Evolutionary conservation across 1,284 basidiomycete genomes (phyloP).

Genomic region (Inonotus obliquus): DNA sequence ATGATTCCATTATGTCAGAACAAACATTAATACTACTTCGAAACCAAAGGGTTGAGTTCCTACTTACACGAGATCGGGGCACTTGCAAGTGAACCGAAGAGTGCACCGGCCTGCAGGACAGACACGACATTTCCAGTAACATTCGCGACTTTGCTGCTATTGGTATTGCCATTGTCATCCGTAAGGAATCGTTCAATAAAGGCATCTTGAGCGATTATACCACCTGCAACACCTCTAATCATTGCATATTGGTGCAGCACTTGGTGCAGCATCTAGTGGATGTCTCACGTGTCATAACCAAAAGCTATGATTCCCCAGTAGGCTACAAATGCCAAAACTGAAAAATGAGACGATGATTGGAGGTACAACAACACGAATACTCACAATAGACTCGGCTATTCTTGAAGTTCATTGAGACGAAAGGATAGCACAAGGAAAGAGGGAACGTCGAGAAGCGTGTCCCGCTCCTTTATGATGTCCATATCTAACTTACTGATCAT

Average conservation of each 20-base stretch:
- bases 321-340: slow-evolving; percentile 66
- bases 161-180: slow-evolving; percentile 34
- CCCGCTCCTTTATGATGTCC: too few relatives aligned
- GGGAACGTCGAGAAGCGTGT: too few relatives aligned
- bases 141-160: slow-evolving; percentile 34
- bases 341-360: neutral
- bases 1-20: neutral
- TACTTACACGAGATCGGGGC: slow-evolving; percentile 58
- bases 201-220: slow-evolving; percentile 56
- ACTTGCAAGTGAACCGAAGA: slow-evolving; percentile 70
- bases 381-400: slow-evolving; percentile 59
- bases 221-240: slow-evolving; percentile 51
- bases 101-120: slow-evolving; percentile 75
- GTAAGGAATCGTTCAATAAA: slow-evolving; percentile 61
- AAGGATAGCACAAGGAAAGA: too few relatives aligned
- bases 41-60: neutral
- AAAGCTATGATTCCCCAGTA: slow-evolving; percentile 80
- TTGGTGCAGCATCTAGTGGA: neutral
- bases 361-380: slow-evolving; percentile 20
- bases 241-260: neutral
- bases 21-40: too few relatives aligned
- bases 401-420: slow-evolving; percentile 30
- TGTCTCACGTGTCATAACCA: slow-evolving; percentile 68
- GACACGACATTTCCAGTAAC: slow-evolving; percentile 68
- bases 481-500: too few relatives aligned